phyloP scores from a whole-genome alignment of 2,329 filamentous ascomycete genomes.

The Botrytis pseudocinerea region DNA sequence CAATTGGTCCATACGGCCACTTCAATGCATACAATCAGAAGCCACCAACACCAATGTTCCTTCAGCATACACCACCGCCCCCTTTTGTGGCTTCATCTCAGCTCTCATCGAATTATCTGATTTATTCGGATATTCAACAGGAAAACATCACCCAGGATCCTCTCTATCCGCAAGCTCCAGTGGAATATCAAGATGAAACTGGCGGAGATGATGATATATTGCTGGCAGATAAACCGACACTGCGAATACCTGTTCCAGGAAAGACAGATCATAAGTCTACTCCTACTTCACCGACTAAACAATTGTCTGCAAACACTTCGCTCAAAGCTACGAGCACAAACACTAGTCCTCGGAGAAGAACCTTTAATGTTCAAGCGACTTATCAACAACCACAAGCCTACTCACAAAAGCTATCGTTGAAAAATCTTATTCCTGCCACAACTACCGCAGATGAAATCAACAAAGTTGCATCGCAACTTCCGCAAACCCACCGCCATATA shows the following conservation, averaged over 20 bases:
- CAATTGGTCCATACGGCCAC: neutral
- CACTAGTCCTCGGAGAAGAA: neutral
- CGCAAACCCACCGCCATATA: constrained; percentile 8
- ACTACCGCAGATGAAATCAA: neutral
- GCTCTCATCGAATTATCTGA: neutral
- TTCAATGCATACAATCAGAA: neutral
- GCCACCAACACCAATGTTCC: neutral
- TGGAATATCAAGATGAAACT: neutral
- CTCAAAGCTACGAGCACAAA: constrained; percentile 11
- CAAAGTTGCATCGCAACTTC: neutral
- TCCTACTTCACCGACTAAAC: neutral
- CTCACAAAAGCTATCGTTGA: neutral
- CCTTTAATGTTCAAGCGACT: neutral
- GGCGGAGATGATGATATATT: neutral
- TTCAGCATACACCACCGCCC: neutral
- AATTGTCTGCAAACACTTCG: neutral
- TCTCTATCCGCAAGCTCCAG: neutral
- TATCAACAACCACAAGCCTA: neutral
- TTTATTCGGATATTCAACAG: neutral
- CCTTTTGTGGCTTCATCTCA: neutral
- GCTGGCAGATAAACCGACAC: neutral
- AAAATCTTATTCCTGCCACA: neutral
- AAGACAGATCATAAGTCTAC: constrained; percentile 13
- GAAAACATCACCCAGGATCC: neutral
- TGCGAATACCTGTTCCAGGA: constrained; percentile 1